A percentile compares a stretch with the other conserved stretches of the same genome.
phyloP scores from a whole-genome alignment of 805 yeast species.

The Candida dajiaensis region DNA sequence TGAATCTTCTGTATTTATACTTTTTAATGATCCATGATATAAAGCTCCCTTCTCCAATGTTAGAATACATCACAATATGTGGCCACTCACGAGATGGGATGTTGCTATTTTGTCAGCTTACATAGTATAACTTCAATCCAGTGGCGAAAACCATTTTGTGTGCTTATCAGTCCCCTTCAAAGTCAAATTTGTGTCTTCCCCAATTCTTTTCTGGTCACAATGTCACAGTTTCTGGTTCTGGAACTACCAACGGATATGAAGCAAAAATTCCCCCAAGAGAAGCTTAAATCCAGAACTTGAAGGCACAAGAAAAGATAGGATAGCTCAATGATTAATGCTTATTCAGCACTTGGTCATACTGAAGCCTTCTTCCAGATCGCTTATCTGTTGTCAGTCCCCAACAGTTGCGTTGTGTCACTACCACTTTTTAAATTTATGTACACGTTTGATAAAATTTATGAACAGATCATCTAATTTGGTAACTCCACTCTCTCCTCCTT shows the following conservation, averaged over 20 bases:
- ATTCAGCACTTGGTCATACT: no score
- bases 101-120: neutral
- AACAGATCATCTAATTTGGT: neutral
- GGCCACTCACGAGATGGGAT: neutral
- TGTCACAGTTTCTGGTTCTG: neutral
- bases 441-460: neutral
- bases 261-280: neutral
- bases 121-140: no score
- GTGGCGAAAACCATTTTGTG: no score
- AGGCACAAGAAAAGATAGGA: no score
- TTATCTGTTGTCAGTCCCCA: neutral
- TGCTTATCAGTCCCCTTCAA: neutral
- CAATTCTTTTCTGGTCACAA: neutral
- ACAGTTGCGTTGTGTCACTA: neutral
- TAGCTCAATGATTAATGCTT: no score
- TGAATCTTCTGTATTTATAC: neutral
- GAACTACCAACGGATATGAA: neutral
- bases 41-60: no score
- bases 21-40: no score
- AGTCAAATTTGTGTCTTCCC: neutral
- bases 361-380: neutral
- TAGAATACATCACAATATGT: no score
- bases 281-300: neutral
- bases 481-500: neutral
- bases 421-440: conserved; percentile 1